Evolutionary conservation across 371 early-diverging fungal species (phyloP).

Genomic region (Syncephalastrum racemosum): DNA sequence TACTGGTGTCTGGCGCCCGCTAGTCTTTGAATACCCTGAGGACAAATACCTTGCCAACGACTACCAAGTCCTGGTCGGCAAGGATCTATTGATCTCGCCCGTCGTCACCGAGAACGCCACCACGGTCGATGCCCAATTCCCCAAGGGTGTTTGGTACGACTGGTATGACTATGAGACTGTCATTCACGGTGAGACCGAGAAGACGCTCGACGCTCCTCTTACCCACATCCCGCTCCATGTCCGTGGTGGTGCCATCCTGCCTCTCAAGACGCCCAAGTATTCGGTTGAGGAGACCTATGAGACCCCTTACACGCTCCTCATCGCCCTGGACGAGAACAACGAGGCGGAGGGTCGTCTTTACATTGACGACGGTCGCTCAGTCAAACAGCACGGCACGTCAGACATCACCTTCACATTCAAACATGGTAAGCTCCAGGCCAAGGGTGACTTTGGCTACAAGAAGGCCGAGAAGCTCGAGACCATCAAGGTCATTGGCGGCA

Average conservation of each 20-base stretch:
- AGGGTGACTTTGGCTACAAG: conserved; percentile 31
- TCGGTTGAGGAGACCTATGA: conserved; percentile 47
- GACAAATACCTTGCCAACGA: conserved; percentile 21
- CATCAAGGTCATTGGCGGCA: conserved; percentile 13
- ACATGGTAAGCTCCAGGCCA: conserved; percentile 24
- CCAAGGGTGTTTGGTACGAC: conserved; percentile 59
- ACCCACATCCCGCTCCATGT: conserved; percentile 49
- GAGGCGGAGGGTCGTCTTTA: conserved; percentile 51
- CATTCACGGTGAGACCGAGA: conserved; percentile 10
- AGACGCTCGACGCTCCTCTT: conserved; percentile 42
- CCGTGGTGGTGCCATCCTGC: conserved; percentile 48
- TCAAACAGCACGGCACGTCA: conserved; percentile 26
- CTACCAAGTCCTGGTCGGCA: conserved; percentile 37
- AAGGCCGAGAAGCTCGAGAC: conserved; percentile 23
- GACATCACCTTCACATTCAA: conserved; percentile 28
- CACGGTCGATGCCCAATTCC: conserved; percentile 55
- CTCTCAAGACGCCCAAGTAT: conserved; percentile 47
- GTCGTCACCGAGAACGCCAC: conserved; percentile 41
- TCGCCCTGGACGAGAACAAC: conserved; percentile 48
- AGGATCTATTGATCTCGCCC: conserved; percentile 59
- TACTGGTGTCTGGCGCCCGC: conserved; percentile 44
- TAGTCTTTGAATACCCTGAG: conserved; percentile 39
- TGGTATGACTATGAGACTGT: conserved; percentile 29
- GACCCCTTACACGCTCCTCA: conserved; percentile 42
- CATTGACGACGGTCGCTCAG: conserved; percentile 60